A percentile compares a stretch with the other conserved stretches of the same genome.
Conservation (phyloP, 192 early-diverging fungal species). For the Podila minutissima region DNA sequence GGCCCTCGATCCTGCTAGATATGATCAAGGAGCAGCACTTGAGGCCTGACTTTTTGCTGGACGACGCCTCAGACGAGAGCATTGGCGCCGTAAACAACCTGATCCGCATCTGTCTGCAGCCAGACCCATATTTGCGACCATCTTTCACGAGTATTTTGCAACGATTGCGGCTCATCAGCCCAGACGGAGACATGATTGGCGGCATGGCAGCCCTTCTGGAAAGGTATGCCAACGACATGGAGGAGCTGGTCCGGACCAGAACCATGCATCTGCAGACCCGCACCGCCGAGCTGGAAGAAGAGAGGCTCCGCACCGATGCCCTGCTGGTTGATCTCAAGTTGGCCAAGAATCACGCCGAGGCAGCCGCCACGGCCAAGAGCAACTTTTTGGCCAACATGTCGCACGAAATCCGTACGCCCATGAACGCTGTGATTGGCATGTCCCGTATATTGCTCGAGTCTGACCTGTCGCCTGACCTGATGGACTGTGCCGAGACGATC, state of each 20-base stretch:
- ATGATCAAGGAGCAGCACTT: conserved; percentile 34
- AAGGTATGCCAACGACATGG: conserved; percentile 58
- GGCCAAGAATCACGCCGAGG: conserved; percentile 61
- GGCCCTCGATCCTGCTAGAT: conserved; percentile 13
- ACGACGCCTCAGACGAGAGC: conserved; percentile 43
- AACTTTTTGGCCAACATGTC: conserved; percentile 84
- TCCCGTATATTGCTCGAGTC: conserved; percentile 74
- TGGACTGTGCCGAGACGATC: conserved; percentile 65
- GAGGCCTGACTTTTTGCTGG: conserved; percentile 42
- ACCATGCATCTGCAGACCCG: conserved; percentile 54
- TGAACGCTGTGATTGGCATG: conserved; percentile 82
- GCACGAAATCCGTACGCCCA: conserved; percentile 75
- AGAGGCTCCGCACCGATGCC: conserved; percentile 41
- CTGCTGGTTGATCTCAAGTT: conserved; percentile 47
- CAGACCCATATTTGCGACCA: conserved; percentile 22
- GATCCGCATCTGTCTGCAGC: conserved; percentile 40
- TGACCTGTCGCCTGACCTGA: conserved; percentile 73
- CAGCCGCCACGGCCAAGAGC: conserved; percentile 54
- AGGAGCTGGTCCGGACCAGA: conserved; percentile 51
- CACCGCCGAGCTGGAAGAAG: conserved; percentile 55
- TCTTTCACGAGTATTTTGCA: conserved; percentile 33
- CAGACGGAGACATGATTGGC: conserved; percentile 52
- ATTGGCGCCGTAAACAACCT: conserved; percentile 47
- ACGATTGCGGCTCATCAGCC: conserved; percentile 37
- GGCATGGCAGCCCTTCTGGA: conserved; percentile 56